Base-by-base conservation (phyloP, 768 basidiomycete species). In the Trametopsis cervina region DNA sequence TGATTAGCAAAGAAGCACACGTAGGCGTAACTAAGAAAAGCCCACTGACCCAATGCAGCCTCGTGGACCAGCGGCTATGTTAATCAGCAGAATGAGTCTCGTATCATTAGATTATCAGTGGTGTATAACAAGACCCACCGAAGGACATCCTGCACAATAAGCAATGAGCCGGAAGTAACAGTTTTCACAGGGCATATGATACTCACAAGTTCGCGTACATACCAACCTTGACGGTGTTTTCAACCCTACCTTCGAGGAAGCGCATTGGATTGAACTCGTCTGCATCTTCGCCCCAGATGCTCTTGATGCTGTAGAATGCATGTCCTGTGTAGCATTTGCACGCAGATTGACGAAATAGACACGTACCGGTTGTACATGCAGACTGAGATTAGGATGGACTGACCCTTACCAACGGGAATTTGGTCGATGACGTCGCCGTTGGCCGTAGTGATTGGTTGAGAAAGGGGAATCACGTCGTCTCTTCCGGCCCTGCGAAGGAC, bases 401-500 rank as follows among this genome's bases (percentile, higher is more conserved):
- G 59, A 25, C 62, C 64, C 39, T 60, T 57, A 22, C 50, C 48
- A n/a, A 67, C 47, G 0, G 59, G 64, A 33, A 68, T 56, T 44
- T 54, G 56, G 13, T 40, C 50, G 18, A 66, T 44, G 22, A 55
- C 38, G 26, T 60, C 41, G 4, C 64, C 69, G 0, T 54, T 54
- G 23, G 42, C 54, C 4, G 60, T 57, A n/a, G 44, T 49, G 39
- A 69, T 53, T 3, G 67, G 67, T 6, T 53, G 36, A 1, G 62
- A 49, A 13, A 70, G 60, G 3, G 67, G 69, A 18, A 70, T 57
- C 10, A 62, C 55, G 43, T 66, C 66, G 23, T 70, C 66, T 4
- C 47, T 42, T 1, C 45, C 52, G 1, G 66, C 63, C n/a, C 25
- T 39, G 27, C 67, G 60, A 12, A 50, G n/a, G 27, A 63, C 52